phyloP scores from a whole-genome alignment of 2,329 filamentous ascomycete species.

The Cytospora paraplurivora region DNA sequence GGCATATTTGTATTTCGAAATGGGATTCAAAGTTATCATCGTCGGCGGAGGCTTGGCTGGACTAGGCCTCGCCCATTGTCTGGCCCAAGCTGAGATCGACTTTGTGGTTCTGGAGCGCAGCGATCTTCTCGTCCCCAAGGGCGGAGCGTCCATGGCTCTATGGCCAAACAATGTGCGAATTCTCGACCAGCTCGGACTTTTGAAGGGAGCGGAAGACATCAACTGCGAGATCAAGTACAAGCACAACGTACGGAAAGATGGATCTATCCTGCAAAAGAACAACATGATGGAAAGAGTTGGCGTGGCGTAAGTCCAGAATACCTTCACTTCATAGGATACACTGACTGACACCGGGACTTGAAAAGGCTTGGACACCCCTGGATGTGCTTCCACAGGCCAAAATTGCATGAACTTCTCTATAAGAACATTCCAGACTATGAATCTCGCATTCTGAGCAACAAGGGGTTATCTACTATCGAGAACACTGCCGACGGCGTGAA shows the following conservation, averaged over 20 bases:
- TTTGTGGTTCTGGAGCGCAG: conserved; percentile 38
- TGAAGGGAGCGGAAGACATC: conserved; percentile 30
- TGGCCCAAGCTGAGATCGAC: conserved; percentile 36
- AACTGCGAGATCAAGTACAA: conserved; percentile 29
- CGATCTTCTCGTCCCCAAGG: conserved; percentile 30
- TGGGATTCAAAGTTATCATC: conserved; percentile 35
- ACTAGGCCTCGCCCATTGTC: conserved; percentile 36
- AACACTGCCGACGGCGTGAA: conserved; percentile 29
- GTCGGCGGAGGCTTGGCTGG: conserved; percentile 38
- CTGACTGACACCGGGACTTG: conserved; percentile 1
- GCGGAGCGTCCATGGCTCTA: conserved; percentile 33
- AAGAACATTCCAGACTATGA: conserved; percentile 29
- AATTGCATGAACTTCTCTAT: conserved; percentile 31
- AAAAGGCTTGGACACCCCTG: conserved; percentile 33
- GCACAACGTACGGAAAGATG: conserved; percentile 29
- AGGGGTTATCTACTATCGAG: conserved; percentile 30
- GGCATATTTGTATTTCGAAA: neutral
- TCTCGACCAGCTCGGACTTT: conserved; percentile 36
- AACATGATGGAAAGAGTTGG: conserved; percentile 31
- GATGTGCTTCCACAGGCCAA: conserved; percentile 32
- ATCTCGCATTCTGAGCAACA: conserved; percentile 29
- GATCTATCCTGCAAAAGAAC: conserved; percentile 28
- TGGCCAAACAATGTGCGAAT: conserved; percentile 35
- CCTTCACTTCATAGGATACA: neutral
- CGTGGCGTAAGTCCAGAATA: conserved; percentile 18